phyloP scores from a whole-genome alignment of 208 protist genomes.

The Wallacemonas sp. region DNA sequence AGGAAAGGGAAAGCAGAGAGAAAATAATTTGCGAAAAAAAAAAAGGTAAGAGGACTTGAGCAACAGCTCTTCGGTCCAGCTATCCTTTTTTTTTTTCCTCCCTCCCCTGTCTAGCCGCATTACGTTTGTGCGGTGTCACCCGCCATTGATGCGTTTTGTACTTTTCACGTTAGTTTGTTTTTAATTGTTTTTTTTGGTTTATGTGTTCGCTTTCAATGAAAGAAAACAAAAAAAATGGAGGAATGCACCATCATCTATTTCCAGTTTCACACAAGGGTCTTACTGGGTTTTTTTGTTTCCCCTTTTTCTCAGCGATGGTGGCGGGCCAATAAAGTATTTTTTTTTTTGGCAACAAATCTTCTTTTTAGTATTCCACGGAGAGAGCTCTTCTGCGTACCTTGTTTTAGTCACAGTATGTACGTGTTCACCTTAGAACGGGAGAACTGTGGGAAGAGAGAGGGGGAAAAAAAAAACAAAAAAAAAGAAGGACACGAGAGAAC shows the following conservation, averaged over 20 bases:
- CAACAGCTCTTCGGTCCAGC: neutral
- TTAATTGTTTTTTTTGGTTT: constrained; percentile 18
- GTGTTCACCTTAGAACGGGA: too few relatives aligned
- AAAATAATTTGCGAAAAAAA: too few relatives aligned
- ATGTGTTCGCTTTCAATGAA: constrained; percentile 10
- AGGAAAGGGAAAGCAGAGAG: too few relatives aligned
- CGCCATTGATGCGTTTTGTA: too few relatives aligned
- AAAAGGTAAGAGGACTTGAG: neutral
- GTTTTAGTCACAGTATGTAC: too few relatives aligned
- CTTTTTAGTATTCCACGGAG: too few relatives aligned
- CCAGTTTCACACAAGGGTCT: neutral
- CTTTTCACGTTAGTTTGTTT: too few relatives aligned
- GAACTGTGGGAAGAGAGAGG: neutral
- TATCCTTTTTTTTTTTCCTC: neutral
- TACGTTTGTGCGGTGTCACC: too few relatives aligned
- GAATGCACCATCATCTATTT: neutral
- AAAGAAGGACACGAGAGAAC: constrained; percentile 3
- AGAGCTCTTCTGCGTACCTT: too few relatives aligned
- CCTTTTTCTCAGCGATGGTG: neutral
- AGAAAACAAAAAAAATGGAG: constrained; percentile 13
- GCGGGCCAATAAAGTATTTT: neutral
- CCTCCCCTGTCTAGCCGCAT: neutral
- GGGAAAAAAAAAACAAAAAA: constrained; percentile 14
- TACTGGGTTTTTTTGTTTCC: constrained; percentile 9
- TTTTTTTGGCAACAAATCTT: too few relatives aligned